These are phyloP conservation scores for Aspergillus coremiiformis DNA, from an alignment of 495 filamentous ascomycete species.

Conservation along the genomic window DNA sequence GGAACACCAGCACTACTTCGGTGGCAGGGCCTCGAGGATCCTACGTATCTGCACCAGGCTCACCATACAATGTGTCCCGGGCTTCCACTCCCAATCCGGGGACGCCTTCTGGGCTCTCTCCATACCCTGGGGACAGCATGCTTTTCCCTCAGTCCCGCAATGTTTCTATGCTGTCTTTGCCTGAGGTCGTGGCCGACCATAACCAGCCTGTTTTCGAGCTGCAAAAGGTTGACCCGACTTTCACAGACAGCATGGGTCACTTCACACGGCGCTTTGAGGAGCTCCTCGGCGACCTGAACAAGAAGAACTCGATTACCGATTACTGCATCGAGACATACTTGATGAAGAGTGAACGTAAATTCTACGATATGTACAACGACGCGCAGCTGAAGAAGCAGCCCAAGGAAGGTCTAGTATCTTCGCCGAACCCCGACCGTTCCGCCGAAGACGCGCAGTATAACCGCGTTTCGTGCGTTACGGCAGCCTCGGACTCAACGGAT, in stretches of 20 bases:
- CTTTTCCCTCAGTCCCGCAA: constrained; percentile 26
- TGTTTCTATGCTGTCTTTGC: constrained; percentile 42
- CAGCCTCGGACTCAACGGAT: background rate
- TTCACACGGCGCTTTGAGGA: constrained; percentile 55
- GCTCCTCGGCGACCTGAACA: constrained; percentile 50
- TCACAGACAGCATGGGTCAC: constrained; percentile 61
- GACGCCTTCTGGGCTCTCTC: constrained; percentile 1
- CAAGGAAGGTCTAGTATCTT: constrained; percentile 35
- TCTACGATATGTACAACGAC: constrained; percentile 56
- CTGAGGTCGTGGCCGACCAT: constrained; percentile 52
- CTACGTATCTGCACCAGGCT: constrained; percentile 5
- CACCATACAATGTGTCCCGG: constrained; percentile 8
- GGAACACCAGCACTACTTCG: constrained; percentile 1
- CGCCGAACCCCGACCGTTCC: constrained; percentile 18
- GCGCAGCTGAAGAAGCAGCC: constrained; percentile 46
- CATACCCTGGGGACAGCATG: background rate
- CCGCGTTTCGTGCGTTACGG: background rate
- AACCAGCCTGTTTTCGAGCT: constrained; percentile 49
- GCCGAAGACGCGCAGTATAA: background rate
- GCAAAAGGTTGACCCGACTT: constrained; percentile 64
- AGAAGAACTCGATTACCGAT: constrained; percentile 47
- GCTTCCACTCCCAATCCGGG: constrained; percentile 8
- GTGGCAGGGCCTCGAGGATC: constrained; percentile 2
- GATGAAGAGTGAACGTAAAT: constrained; percentile 62
- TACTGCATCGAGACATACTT: constrained; percentile 66